These are phyloP conservation scores for Phialophora verrucosa DNA, from an alignment of 2,329 filamentous ascomycete species.

Conservation along the genomic window DNA sequence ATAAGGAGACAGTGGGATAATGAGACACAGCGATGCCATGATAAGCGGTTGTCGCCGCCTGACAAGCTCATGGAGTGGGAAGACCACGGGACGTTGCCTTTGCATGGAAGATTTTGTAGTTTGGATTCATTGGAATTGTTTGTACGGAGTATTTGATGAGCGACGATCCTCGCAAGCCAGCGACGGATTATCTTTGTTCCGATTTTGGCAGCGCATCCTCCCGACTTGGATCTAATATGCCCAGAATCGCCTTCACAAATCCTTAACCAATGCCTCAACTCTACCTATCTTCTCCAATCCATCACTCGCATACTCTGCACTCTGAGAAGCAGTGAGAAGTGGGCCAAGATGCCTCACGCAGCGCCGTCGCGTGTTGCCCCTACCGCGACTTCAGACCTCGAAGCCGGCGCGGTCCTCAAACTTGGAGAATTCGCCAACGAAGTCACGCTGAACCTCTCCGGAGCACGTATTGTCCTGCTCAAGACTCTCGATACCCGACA, in stretches of 20 bases:
- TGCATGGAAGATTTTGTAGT: background rate
- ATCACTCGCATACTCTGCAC: background rate
- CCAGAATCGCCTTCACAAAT: background rate
- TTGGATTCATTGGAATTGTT: no score
- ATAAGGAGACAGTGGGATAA: background rate
- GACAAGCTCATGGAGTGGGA: background rate
- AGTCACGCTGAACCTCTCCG: constrained; percentile 88
- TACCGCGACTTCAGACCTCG: constrained; percentile 75
- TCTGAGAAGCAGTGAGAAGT: background rate
- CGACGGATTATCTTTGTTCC: background rate
- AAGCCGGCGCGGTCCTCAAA: constrained; percentile 78
- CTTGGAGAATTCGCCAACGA: constrained; percentile 94
- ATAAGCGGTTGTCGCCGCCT: background rate
- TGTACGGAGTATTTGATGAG: no score
- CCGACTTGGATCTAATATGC: background rate
- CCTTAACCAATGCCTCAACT: background rate
- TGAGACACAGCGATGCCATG: background rate
- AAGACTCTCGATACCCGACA: constrained; percentile 74
- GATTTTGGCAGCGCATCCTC: background rate
- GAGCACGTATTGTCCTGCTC: constrained; percentile 89
- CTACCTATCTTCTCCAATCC: background rate
- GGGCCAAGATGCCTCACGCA: constrained; percentile 35
- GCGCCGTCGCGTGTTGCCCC: constrained; percentile 40
- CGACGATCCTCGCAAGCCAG: no score
- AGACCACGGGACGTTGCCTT: background rate